A percentile compares a stretch with the other conserved stretches of the same genome.
These are phyloP conservation scores for Medicago ruthenica DNA, from an alignment of 306 rosid genomes.

Conservation along the genomic window DNA sequence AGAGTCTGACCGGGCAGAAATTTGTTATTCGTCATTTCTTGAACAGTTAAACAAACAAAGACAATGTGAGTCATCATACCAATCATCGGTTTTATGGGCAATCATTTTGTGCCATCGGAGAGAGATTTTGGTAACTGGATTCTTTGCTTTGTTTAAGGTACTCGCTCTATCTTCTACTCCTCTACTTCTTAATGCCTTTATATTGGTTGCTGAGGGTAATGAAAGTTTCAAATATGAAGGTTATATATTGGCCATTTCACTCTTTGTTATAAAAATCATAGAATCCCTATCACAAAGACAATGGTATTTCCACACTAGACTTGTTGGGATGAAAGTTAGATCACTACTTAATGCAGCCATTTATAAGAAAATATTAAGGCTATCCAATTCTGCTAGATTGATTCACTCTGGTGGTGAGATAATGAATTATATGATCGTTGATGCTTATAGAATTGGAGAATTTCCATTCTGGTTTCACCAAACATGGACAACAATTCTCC, in stretches of 20 bases:
- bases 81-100: background rate
- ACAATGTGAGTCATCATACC: background rate
- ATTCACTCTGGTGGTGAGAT: conserved; percentile 13
- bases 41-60: background rate
- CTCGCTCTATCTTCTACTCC: background rate
- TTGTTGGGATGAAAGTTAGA: conserved; percentile 12
- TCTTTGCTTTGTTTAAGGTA: conserved; percentile 3
- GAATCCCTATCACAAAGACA: conserved; percentile 4
- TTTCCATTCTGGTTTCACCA: conserved; percentile 13
- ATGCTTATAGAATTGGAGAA: conserved; percentile 12
- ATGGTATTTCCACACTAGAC: background rate
- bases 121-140: background rate
- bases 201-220: conserved; percentile 14
- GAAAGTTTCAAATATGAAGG: conserved; percentile 16
- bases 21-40: background rate
- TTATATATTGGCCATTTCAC: background rate
- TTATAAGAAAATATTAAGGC: background rate
- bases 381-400: background rate
- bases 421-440: background rate
- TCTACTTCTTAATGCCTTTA: background rate
- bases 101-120: background rate
- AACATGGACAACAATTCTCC: conserved; percentile 3
- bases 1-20: background rate
- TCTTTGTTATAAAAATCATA: background rate
- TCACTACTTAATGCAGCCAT: background rate